A percentile compares a stretch with the other conserved stretches of the same genome.
Evolutionary conservation across 164 flowering plant species (phyloP).

Genomic region (Liriodendron chinense): DNA sequence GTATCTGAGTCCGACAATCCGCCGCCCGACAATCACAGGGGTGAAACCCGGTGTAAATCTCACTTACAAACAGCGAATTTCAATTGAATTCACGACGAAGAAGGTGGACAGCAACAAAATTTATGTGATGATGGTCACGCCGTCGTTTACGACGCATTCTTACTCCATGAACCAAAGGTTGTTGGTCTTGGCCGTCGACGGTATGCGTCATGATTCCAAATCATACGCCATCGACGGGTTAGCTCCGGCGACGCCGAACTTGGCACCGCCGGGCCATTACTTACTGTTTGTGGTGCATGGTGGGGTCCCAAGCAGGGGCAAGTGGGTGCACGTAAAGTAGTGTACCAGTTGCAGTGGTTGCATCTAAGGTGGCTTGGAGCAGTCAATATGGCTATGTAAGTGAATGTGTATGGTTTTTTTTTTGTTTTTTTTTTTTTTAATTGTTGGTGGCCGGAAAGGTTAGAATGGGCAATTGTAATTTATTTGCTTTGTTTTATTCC

Average conservation of each 20-base stretch:
- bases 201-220: not conserved
- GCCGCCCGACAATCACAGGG: conserved; percentile 19
- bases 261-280: conserved; percentile 66
- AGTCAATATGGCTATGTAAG: too few relatives aligned
- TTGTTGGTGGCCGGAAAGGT: too few relatives aligned
- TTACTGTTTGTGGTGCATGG: conserved; percentile 46
- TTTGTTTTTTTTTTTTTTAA: too few relatives aligned
- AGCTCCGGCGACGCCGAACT: conserved; percentile 27
- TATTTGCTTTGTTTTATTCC: too few relatives aligned
- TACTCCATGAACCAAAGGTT: conserved; percentile 54
- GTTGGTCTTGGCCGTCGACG: conserved; percentile 23
- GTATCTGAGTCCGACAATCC: conserved; percentile 9
- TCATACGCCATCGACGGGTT: conserved; percentile 14
- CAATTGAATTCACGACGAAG: conserved; percentile 9
- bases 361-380: not conserved
- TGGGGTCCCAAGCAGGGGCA: conserved; percentile 49
- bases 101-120: not conserved
- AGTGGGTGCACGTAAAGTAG: conserved; percentile 44
- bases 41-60: conserved; percentile 9
- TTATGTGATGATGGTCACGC: conserved; percentile 57
- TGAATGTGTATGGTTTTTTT: too few relatives aligned
- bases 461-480: too few relatives aligned
- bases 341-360: not conserved
- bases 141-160: conserved; percentile 61
- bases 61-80: conserved; percentile 18